Conservation (phyloP, 768 basidiomycete genomes). For the Suillus fuscotomentosus region DNA sequence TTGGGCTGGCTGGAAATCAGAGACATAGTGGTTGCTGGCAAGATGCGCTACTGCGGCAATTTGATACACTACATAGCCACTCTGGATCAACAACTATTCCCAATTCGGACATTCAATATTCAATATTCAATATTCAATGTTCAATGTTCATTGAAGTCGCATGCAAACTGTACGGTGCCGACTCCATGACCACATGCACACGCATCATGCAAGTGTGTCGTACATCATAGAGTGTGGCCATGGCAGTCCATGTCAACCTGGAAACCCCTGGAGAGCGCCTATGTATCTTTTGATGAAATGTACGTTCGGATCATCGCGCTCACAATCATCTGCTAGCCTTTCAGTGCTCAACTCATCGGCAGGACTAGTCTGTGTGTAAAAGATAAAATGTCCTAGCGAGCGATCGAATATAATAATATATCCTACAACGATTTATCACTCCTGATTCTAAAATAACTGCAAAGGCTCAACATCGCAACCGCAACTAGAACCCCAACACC, state of each 20-base stretch:
- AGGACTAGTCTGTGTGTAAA: background rate
- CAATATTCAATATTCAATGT: too few relatives aligned
- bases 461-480: conserved; percentile 8
- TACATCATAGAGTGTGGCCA: too few relatives aligned
- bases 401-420: background rate
- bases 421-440: background rate
- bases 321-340: background rate
- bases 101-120: background rate
- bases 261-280: background rate
- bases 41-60: background rate
- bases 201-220: conserved; percentile 16
- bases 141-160: too few relatives aligned
- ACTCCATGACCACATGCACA: too few relatives aligned
- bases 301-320: background rate
- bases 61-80: background rate
- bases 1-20: conserved; percentile 27
- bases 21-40: conserved; percentile 17
- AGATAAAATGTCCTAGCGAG: background rate
- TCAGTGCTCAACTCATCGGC: background rate
- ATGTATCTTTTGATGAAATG: background rate
- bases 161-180: too few relatives aligned
- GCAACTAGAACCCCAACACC: conserved; percentile 8
- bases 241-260: background rate
- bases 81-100: background rate
- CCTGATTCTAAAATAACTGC: conserved; percentile 11